Percentiles rank a stretch among this genome's conserved stretches.
These are phyloP conservation scores for Claviceps sp. DNA, from an alignment of 2,329 filamentous ascomycete genomes.

Conservation along the genomic window DNA sequence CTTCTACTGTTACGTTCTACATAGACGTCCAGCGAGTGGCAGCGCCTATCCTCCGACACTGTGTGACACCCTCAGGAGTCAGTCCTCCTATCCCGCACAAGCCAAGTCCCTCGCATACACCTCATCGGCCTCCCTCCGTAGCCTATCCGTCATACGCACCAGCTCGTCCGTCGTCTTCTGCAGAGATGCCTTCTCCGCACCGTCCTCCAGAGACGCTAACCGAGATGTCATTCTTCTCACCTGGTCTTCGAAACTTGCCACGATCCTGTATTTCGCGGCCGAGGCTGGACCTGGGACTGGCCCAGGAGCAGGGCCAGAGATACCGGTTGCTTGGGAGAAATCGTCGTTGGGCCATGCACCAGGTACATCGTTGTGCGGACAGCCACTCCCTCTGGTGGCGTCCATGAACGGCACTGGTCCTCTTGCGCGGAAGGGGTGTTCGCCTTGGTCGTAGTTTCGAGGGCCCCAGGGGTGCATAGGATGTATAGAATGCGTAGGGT, in stretches of 20 bases:
- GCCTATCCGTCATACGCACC: conserved; percentile 21
- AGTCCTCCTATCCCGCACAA: too few species aligned
- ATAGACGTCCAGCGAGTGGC: too few species aligned
- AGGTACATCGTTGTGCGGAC: conserved; percentile 9
- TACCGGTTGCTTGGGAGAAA: too few species aligned
- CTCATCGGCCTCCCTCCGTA: conserved; percentile 33
- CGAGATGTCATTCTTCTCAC: conserved; percentile 19
- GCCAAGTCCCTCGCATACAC: conserved; percentile 31
- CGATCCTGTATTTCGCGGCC: conserved; percentile 23
- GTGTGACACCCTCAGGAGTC: too few species aligned
- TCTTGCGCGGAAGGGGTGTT: conserved; percentile 3
- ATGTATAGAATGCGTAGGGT: too few species aligned
- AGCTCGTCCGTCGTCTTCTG: conserved; percentile 27
- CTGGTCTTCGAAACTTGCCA: conserved; percentile 21
- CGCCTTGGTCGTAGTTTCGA: not conserved
- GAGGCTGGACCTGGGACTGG: conserved; percentile 14
- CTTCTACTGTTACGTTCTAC: too few species aligned
- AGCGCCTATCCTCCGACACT: too few species aligned
- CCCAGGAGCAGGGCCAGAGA: not conserved
- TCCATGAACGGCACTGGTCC: not conserved
- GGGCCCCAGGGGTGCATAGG: not conserved
- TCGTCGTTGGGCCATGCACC: conserved; percentile 24
- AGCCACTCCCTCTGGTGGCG: not conserved
- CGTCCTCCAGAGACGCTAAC: conserved; percentile 11
- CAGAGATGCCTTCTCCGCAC: conserved; percentile 10